Percentiles rank a stretch among this genome's conserved stretches.
Evolutionary conservation across 2,329 filamentous ascomycete species (phyloP).

Genomic region (Hypoxylon sp.): DNA sequence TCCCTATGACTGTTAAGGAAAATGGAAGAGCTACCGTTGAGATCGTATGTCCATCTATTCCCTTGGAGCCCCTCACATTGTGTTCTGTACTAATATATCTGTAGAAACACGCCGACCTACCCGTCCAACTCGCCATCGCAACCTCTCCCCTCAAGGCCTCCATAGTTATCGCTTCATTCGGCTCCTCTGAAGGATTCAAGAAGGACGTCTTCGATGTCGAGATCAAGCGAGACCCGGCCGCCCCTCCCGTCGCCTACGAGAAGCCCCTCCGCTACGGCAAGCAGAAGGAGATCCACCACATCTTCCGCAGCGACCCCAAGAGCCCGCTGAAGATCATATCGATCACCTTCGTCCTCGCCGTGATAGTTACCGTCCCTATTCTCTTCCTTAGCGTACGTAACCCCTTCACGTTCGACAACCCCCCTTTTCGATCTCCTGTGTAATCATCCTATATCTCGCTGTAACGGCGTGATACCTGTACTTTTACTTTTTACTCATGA

Average conservation of each 20-base stretch:
- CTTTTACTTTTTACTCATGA: no score
- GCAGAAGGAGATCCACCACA: slow-evolving; percentile 88
- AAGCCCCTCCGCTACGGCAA: slow-evolving; percentile 86
- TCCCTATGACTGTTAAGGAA: slow-evolving; percentile 86
- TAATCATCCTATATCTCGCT: no score
- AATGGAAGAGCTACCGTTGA: slow-evolving; percentile 89
- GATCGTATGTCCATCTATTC: slow-evolving; percentile 73
- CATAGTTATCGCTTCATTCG: slow-evolving; percentile 89
- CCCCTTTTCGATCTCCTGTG: neutral
- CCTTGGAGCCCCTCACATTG: slow-evolving; percentile 15
- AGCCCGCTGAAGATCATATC: slow-evolving; percentile 87
- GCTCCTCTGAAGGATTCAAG: slow-evolving; percentile 77
- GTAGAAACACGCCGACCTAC: slow-evolving; percentile 90
- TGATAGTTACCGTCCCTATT: slow-evolving; percentile 80
- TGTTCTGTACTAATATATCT: slow-evolving; percentile 49
- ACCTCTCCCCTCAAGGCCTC: slow-evolving; percentile 81
- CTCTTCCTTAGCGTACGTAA: slow-evolving; percentile 78
- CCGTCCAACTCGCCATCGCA: slow-evolving; percentile 81
- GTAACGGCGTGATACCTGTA: neutral
- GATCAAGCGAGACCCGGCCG: slow-evolving; percentile 74
- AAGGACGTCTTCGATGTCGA: slow-evolving; percentile 80
- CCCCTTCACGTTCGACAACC: neutral
- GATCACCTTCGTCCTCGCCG: slow-evolving; percentile 80
- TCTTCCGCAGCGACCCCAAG: slow-evolving; percentile 84
- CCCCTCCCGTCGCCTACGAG: slow-evolving; percentile 72